Conservation (phyloP, 2,329 filamentous ascomycete species). For the Fusarium ramigenum region DNA sequence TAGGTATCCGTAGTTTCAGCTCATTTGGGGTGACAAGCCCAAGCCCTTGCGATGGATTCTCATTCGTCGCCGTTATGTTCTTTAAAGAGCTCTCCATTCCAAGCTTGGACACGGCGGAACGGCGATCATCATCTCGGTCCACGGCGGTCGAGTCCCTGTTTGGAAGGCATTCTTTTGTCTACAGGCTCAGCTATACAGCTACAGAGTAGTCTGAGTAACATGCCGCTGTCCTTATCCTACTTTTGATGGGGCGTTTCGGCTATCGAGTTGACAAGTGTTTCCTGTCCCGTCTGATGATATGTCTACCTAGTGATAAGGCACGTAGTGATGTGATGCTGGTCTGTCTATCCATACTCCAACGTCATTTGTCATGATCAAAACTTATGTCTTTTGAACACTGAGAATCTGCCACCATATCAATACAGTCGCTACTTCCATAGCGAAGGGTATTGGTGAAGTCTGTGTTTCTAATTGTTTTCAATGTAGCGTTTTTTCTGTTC, state of each 20-base stretch:
- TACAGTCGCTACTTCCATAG: neutral
- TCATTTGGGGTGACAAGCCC: conserved; percentile 13
- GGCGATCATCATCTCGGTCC: conserved; percentile 31
- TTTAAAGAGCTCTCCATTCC: neutral
- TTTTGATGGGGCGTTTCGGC: conserved; percentile 7
- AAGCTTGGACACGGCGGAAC: conserved; percentile 22
- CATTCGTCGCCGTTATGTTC: conserved; percentile 26
- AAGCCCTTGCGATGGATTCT: conserved; percentile 21
- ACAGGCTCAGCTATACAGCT: neutral
- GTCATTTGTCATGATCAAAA: neutral
- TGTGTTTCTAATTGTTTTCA: neutral
- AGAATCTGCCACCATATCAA: neutral
- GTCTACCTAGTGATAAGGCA: neutral
- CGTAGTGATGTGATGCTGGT: neutral
- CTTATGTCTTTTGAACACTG: neutral
- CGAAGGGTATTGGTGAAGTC: neutral
- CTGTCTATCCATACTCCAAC: neutral
- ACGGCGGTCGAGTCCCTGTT: conserved; percentile 13
- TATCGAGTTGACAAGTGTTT: conserved; percentile 16
- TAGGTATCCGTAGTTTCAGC: neutral
- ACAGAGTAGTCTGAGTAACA: neutral
- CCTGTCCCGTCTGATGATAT: neutral
- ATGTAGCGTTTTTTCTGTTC: too few species aligned
- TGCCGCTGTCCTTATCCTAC: neutral
- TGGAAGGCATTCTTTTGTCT: conserved; percentile 12